These are phyloP conservation scores for Citrus medica DNA, from an alignment of 345 rosid species.

Conservation along the genomic window DNA sequence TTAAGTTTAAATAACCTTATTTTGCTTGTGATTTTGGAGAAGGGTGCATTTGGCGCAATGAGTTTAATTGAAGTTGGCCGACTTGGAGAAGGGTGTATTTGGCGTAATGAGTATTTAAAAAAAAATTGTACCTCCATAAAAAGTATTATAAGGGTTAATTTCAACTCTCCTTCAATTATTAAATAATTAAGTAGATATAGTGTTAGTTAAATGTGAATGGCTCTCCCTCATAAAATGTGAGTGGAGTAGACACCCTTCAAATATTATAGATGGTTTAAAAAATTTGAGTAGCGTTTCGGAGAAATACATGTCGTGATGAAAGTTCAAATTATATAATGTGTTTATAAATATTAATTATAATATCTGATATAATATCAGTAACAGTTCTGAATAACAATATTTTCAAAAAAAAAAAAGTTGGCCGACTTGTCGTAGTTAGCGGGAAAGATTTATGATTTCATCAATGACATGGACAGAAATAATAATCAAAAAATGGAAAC, in stretches of 20 bases:
- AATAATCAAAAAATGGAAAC: background rate
- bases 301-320: rapidly evolving
- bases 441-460: background rate
- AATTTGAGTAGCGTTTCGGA: rapidly evolving
- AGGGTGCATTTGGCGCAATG: background rate
- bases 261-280: rapidly evolving
- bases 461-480: background rate
- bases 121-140: too few species aligned
- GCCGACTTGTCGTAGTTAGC: background rate
- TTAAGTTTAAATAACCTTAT: background rate
- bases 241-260: rapidly evolving
- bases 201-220: too few species aligned
- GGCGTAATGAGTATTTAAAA: too few species aligned
- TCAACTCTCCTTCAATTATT: too few species aligned
- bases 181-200: too few species aligned
- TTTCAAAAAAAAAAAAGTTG: background rate
- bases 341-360: too few species aligned
- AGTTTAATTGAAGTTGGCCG: background rate
- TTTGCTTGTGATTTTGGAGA: background rate
- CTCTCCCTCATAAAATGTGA: too few species aligned
- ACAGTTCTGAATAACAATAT: rapidly evolving
- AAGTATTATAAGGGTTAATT: rapidly evolving
- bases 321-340: rapidly evolving
- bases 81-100: background rate
- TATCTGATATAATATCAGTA: too few species aligned